phyloP scores from a whole-genome alignment of 1,284 basidiomycete species.

The Cystobasidium pallidum region DNA sequence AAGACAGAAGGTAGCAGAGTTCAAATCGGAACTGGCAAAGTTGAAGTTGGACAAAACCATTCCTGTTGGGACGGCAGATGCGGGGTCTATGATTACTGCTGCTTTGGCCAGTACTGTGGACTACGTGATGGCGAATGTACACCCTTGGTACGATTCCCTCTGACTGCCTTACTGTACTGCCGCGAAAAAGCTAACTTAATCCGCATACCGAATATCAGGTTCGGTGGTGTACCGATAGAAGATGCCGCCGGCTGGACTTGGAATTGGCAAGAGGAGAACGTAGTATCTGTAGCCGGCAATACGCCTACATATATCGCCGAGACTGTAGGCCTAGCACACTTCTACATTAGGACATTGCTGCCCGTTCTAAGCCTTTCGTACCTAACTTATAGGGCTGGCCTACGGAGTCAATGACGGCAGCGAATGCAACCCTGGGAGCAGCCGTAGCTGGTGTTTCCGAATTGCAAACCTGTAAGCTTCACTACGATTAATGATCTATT shows the following conservation, averaged over 20 bases:
- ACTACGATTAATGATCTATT: too few species aligned
- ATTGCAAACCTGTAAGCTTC: constrained; percentile 62
- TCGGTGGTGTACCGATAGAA: constrained; percentile 68
- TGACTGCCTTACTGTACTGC: not conserved
- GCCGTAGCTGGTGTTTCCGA: constrained; percentile 70
- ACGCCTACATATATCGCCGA: constrained; percentile 78
- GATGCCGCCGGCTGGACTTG: constrained; percentile 71
- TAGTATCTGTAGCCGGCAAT: constrained; percentile 57
- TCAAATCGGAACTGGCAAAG: constrained; percentile 63
- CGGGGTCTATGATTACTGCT: constrained; percentile 80
- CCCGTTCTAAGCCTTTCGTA: not conserved
- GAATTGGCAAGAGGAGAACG: constrained; percentile 64
- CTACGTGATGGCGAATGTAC: constrained; percentile 77
- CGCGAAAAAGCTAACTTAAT: not conserved
- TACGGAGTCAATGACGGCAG: constrained; percentile 51
- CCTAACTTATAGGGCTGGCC: constrained; percentile 46
- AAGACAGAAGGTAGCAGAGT: constrained; percentile 64
- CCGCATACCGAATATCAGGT: constrained; percentile 53
- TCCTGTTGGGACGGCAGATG: constrained; percentile 85
- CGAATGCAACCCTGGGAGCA: constrained; percentile 62
- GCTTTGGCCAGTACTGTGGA: constrained; percentile 68
- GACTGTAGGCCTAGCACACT: constrained; percentile 62
- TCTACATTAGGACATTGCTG: not conserved
- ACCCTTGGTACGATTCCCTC: constrained; percentile 63
- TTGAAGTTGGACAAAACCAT: constrained; percentile 62